These are phyloP conservation scores for Aspergillus novoparasiticus DNA, from an alignment of 2,329 filamentous ascomycete genomes.

Conservation along the genomic window DNA sequence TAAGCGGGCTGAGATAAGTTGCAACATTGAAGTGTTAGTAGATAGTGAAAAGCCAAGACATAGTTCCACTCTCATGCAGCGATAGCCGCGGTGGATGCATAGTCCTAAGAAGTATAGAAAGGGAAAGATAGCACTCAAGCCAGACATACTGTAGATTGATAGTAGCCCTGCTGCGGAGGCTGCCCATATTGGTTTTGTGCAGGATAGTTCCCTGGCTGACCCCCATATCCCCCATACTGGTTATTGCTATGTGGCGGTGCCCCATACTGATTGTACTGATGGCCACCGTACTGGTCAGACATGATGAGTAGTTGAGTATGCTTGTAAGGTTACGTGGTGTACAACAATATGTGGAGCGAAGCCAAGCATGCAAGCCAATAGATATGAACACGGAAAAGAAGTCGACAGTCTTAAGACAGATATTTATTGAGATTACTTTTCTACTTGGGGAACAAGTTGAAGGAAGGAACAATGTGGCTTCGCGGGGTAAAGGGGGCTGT, in stretches of 20 bases:
- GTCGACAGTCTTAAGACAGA: neutral
- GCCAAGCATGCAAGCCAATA: neutral
- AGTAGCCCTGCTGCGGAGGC: conserved; percentile 28
- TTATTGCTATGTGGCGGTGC: conserved; percentile 10
- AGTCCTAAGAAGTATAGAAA: neutral
- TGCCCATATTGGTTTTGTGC: conserved; percentile 24
- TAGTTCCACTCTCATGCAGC: conserved; percentile 1
- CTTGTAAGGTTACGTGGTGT: neutral
- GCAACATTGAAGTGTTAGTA: neutral
- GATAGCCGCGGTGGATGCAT: neutral
- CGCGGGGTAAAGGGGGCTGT: neutral
- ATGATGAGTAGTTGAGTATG: conserved; percentile 6
- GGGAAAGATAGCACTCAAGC: neutral
- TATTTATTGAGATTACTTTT: neutral
- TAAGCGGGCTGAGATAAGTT: neutral
- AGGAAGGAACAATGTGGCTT: neutral
- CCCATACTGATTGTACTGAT: conserved; percentile 28
- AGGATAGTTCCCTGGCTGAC: conserved; percentile 26
- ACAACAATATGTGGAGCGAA: neutral
- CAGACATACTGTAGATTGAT: conserved; percentile 8
- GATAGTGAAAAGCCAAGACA: neutral
- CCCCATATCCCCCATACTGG: conserved; percentile 19
- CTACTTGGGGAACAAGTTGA: neutral
- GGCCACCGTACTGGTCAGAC: conserved; percentile 21
- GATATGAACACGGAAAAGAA: neutral